These are phyloP conservation scores for Heliamphora exappendiculata DNA, from an alignment of 148 eudicot genomes.

Conservation along the genomic window DNA sequence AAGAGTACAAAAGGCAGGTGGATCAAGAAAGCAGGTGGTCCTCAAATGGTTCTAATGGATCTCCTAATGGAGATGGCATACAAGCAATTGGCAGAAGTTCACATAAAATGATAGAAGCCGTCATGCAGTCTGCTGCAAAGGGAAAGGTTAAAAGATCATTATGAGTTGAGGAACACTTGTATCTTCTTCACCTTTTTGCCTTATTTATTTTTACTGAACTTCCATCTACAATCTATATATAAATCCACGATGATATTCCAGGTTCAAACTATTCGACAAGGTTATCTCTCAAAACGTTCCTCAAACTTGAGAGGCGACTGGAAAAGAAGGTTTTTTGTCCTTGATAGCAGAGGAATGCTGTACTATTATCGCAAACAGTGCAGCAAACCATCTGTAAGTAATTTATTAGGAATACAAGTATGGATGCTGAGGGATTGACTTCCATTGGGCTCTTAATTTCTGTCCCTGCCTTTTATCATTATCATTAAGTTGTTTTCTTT, in stretches of 20 bases:
- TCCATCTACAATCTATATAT: background rate
- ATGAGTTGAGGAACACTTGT: background rate
- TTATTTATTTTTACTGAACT: background rate
- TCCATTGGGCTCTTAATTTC: background rate
- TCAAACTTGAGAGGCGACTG: slow-evolving; percentile 94
- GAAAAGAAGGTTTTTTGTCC: slow-evolving; percentile 97
- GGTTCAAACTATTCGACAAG: slow-evolving; percentile 98
- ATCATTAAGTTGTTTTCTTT: slow-evolving; percentile 14
- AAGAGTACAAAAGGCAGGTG: slow-evolving; percentile 86
- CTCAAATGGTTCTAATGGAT: slow-evolving; percentile 82
- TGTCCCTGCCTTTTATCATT: slow-evolving; percentile 14
- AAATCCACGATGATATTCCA: slow-evolving; percentile 17
- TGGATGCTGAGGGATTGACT: background rate
- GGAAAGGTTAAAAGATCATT: slow-evolving; percentile 60
- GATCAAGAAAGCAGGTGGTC: slow-evolving; percentile 88
- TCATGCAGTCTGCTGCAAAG: slow-evolving; percentile 90
- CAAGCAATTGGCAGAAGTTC: slow-evolving; percentile 96
- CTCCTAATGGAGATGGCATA: slow-evolving; percentile 91
- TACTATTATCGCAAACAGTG: slow-evolving; percentile 82
- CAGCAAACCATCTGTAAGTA: slow-evolving; percentile 85
- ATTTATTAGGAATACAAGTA: background rate
- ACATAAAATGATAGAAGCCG: slow-evolving; percentile 92
- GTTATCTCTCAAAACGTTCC: slow-evolving; percentile 92
- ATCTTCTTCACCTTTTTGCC: background rate
- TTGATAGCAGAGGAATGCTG: slow-evolving; percentile 91